These are phyloP conservation scores for Ascochyta fabae DNA, from an alignment of 2,329 filamentous ascomycete genomes.

Conservation along the genomic window DNA sequence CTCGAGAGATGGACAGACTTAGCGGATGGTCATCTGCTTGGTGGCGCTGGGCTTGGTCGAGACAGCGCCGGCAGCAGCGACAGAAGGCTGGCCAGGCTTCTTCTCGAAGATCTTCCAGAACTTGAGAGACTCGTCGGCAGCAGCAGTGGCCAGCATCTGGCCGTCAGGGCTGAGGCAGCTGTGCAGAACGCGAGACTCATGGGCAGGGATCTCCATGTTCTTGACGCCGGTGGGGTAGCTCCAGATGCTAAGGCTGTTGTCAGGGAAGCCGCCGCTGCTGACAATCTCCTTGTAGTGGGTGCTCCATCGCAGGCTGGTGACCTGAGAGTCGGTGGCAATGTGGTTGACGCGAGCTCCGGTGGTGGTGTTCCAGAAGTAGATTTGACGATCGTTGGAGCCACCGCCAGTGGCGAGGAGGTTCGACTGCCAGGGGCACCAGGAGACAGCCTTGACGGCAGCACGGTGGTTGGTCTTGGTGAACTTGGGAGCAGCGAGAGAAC, in stretches of 20 bases:
- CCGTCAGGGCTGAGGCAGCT: constrained; percentile 96
- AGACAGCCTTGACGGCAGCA: constrained; percentile 95
- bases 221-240: constrained; percentile 96
- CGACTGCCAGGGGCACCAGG: constrained; percentile 98
- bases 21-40: constrained; percentile 83
- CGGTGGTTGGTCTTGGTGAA: constrained; percentile 99
- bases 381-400: constrained; percentile 94
- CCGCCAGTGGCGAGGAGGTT: constrained; percentile 96
- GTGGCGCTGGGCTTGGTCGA: constrained; percentile 80
- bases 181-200: constrained; percentile 95
- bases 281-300: constrained; percentile 97
- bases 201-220: constrained; percentile 96
- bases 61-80: constrained; percentile 69
- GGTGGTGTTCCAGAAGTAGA: constrained; percentile 99
- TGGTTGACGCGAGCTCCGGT: constrained; percentile 97
- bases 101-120: constrained; percentile 99
- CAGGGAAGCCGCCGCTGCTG: constrained; percentile 96
- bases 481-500: constrained; percentile 90
- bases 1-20: constrained; percentile 14
- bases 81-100: constrained; percentile 78
- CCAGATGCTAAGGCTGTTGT: constrained; percentile 99
- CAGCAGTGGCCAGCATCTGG: constrained; percentile 95
- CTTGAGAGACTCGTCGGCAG: constrained; percentile 95
- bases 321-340: constrained; percentile 97
- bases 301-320: constrained; percentile 95